phyloP scores from a whole-genome alignment of 208 protist genomes.

The Crithidia expoeki region DNA sequence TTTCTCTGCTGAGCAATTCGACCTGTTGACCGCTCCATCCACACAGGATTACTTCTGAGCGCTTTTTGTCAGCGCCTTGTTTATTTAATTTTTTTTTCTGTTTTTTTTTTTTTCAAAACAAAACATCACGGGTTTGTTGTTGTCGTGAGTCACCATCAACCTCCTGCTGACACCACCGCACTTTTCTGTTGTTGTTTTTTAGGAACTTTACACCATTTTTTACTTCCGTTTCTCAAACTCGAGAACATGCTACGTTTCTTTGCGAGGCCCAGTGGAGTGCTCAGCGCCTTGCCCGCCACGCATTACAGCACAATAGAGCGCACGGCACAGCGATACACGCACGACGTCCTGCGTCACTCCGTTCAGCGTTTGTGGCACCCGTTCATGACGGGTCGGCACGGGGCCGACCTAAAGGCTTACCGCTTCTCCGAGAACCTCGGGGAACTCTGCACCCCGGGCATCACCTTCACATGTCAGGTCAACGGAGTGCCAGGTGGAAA shows the following conservation, averaged over 20 bases:
- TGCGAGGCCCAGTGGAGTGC: neutral
- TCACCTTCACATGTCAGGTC: constrained; percentile 69
- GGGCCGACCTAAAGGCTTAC: constrained; percentile 53
- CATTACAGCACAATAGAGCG: constrained; percentile 8
- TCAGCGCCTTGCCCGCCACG: constrained; percentile 13
- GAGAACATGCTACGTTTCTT: constrained; percentile 11
- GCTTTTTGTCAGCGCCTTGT: too few relatives aligned
- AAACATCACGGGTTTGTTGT: too few relatives aligned
- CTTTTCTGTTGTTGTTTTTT: too few relatives aligned
- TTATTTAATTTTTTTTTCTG: too few relatives aligned
- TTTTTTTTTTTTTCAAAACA: too few relatives aligned
- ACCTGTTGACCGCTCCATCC: neutral
- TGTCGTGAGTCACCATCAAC: too few relatives aligned
- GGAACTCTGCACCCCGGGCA: constrained; percentile 38
- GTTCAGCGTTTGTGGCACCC: constrained; percentile 75
- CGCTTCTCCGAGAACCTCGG: constrained; percentile 60
- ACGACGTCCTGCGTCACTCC: constrained; percentile 43
- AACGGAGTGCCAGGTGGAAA: constrained; percentile 59
- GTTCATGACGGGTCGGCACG: constrained; percentile 36
- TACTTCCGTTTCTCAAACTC: neutral
- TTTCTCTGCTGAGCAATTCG: constrained; percentile 1
- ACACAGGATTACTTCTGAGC: too few relatives aligned
- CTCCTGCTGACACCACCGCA: too few relatives aligned
- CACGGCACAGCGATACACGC: constrained; percentile 27
- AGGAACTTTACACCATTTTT: too few relatives aligned